Evolutionary conservation across 139 green algal genomes (phyloP).

Genomic region (Chlamydomonas incerta): DNA sequence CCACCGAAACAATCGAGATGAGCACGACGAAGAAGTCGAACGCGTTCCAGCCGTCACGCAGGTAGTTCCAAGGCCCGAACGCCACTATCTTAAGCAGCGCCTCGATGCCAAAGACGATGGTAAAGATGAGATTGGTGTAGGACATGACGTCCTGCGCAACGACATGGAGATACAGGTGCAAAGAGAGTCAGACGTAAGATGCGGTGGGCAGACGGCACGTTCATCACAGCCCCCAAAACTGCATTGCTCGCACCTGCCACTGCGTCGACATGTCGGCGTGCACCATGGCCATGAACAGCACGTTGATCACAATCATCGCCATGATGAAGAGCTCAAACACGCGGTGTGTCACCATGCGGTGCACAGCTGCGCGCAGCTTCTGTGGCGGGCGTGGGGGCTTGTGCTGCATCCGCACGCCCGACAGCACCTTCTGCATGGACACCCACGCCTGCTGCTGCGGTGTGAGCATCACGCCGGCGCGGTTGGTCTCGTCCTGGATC

Average conservation of each 20-base stretch:
- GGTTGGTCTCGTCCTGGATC: conserved; percentile 63
- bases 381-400: background rate
- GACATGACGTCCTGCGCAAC: conserved; percentile 17
- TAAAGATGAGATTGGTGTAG: conserved; percentile 69
- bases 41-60: conserved; percentile 63
- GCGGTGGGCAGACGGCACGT: too few relatives aligned
- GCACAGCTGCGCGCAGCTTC: conserved; percentile 40
- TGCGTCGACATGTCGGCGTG: conserved; percentile 26
- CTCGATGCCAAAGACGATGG: conserved; percentile 71
- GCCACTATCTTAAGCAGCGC: conserved; percentile 64
- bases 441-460: conserved; percentile 22
- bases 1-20: conserved; percentile 50
- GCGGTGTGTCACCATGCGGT: conserved; percentile 53
- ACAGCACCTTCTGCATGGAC: background rate
- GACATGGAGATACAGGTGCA: too few relatives aligned
- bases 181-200: too few relatives aligned
- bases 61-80: conserved; percentile 60
- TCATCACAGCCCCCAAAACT: too few relatives aligned
- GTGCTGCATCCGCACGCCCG: background rate
- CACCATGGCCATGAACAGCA: conserved; percentile 57
- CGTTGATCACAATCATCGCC: conserved; percentile 71
- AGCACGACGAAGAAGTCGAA: conserved; percentile 79
- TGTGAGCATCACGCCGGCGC: background rate
- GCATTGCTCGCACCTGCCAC: conserved; percentile 41
- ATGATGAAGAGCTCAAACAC: conserved; percentile 68